Evolutionary conservation across 768 basidiomycete species (phyloP), one percentile per base, ranked within the genome.

Genomic region (Phanerochaete sordida): DNA sequence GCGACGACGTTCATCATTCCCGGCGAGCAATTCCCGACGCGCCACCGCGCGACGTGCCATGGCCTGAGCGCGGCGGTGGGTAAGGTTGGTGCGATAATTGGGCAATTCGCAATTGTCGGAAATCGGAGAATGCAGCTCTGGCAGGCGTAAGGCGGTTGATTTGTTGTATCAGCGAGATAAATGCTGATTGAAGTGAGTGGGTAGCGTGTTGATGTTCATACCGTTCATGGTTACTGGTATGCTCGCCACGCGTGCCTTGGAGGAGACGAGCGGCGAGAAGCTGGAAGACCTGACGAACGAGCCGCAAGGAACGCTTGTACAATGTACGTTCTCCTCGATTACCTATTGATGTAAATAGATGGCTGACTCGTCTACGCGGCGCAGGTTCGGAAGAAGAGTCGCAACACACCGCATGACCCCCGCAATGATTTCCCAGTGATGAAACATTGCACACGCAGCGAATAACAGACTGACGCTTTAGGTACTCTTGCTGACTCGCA

Each of bases 251-350:
- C 74, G 92, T 15, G 80, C 93, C 16, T 69, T 94, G 11, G 88
- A 89, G 37, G 93, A 94, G 75, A 93, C 93, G 48, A 94, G 84
- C 72, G 75, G 76, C 44, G 75, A 66, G 71, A 70, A 81, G 5
- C 79, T 92, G n/a, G 90, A 92, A 73, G 86, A 87, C 16, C 76
- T 91, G 23, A 91, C 90, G 12, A 84, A 85, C 66, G 90, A 92
- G 69, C 74, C 80, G 13, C 89, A 91, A 63, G 76, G 85, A 0
- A 74, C 77, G 28, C 90, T 90, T 71, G 75, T 89, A 31, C 58
- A 24, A 8, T 72, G 72, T 70, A n/a, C n/a, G n/a, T n/a, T n/a
- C n/a, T n/a, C n/a, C n/a, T n/a, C n/a, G n/a, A n/a, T n/a, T n/a
- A n/a, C n/a, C n/a, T n/a, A n/a, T n/a, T n/a, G n/a, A n/a, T n/a